Evolutionary conservation across 352 stramenopile species (phyloP).

Genomic region (Pythium aristosporum): DNA sequence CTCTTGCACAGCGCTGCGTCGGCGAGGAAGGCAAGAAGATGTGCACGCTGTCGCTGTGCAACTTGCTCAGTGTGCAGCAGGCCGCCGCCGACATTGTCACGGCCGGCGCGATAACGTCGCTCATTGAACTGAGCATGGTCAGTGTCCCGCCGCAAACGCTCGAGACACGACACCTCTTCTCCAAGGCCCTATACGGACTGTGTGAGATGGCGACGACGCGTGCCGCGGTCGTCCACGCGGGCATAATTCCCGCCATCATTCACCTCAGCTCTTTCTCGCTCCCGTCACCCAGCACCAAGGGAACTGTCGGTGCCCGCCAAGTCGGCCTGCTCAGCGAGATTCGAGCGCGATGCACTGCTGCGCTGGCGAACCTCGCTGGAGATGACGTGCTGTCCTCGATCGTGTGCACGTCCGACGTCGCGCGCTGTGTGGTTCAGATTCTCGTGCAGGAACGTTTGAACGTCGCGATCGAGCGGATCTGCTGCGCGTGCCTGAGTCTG

Average conservation of each 20-base stretch:
- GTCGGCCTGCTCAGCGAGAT: conserved; percentile 41
- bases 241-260: conserved; percentile 60
- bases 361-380: conserved; percentile 57
- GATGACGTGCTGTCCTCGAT: conserved; percentile 36
- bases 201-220: conserved; percentile 57
- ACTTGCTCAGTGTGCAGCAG: conserved; percentile 74
- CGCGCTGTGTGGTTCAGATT: conserved; percentile 54
- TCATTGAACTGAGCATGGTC: conserved; percentile 63
- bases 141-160: conserved; percentile 34
- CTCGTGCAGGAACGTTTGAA: conserved; percentile 49
- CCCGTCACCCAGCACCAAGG: background rate
- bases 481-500: conserved; percentile 68
- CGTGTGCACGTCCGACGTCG: conserved; percentile 52
- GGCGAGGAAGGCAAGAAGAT: conserved; percentile 63
- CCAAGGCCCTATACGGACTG: conserved; percentile 62
- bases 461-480: conserved; percentile 65
- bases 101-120: conserved; percentile 57
- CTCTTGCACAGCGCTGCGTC: conserved; percentile 36
- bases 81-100: conserved; percentile 67
- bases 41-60: conserved; percentile 77
- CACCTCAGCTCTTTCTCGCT: conserved; percentile 36
- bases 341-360: conserved; percentile 57
- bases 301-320: conserved; percentile 9
- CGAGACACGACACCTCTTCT: conserved; percentile 59
- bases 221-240: conserved; percentile 42